Evolutionary conservation across 768 basidiomycete species (phyloP).

Genomic region (Phlegmacium glaucopus): DNA sequence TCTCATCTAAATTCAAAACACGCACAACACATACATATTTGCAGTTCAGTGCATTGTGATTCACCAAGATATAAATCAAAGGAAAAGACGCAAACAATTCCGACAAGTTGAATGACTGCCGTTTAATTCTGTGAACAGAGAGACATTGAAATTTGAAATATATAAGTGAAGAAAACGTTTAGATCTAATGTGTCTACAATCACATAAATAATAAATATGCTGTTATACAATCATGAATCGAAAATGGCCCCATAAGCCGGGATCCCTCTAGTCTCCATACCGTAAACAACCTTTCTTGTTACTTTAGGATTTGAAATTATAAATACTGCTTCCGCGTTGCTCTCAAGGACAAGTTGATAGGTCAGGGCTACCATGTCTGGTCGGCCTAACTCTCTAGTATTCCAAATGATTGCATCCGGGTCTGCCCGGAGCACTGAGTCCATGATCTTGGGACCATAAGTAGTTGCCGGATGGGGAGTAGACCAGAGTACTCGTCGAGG

Average conservation of each 20-base stretch:
- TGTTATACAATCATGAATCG: slow-evolving; percentile 36
- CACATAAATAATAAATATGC: too few species aligned
- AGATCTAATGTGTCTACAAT: too few species aligned
- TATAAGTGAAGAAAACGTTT: too few species aligned
- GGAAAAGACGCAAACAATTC: too few species aligned
- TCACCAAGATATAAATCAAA: too few species aligned
- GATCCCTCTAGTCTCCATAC: slow-evolving; percentile 37
- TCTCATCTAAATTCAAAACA: too few species aligned
- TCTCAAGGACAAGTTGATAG: slow-evolving; percentile 33
- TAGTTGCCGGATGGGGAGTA: slow-evolving; percentile 35
- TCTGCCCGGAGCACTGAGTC: slow-evolving; percentile 35
- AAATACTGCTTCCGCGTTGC: slow-evolving; percentile 38
- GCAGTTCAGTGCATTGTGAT: too few species aligned
- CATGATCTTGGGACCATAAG: slow-evolving; percentile 38
- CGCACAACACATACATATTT: too few species aligned
- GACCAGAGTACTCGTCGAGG: slow-evolving; percentile 40
- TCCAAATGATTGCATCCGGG: slow-evolving; percentile 37
- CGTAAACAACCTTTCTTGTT: slow-evolving; percentile 37
- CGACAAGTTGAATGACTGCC: too few species aligned
- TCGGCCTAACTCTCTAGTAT: slow-evolving; percentile 35
- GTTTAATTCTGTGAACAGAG: too few species aligned
- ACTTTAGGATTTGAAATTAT: slow-evolving; percentile 39
- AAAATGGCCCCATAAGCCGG: slow-evolving; percentile 41
- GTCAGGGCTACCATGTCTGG: slow-evolving; percentile 39
- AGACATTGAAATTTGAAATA: too few species aligned